Percentiles rank a stretch among this genome's conserved stretches.
Evolutionary conservation across 2,329 filamentous ascomycete species (phyloP).

Genomic region (Alternaria tenuissima): DNA sequence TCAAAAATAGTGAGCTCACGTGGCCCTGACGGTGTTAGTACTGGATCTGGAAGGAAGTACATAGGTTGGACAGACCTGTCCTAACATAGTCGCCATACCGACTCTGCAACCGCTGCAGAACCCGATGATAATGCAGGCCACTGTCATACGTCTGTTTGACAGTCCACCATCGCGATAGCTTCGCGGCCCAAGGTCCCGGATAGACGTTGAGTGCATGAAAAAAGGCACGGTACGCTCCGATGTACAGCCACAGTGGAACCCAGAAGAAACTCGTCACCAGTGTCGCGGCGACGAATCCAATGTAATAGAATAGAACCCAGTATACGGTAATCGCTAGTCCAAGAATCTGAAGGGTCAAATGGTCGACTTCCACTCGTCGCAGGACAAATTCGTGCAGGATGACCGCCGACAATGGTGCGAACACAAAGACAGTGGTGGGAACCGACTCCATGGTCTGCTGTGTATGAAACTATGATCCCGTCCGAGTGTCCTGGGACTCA

Average conservation of each 20-base stretch:
- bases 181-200: slow-evolving; percentile 32
- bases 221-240: slow-evolving; percentile 31
- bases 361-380: slow-evolving; percentile 27
- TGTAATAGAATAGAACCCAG: slow-evolving; percentile 18
- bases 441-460: slow-evolving; percentile 17
- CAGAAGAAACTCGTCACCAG: slow-evolving; percentile 24
- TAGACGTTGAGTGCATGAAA: slow-evolving; percentile 35
- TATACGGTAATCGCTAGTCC: slow-evolving; percentile 18
- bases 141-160: slow-evolving; percentile 28
- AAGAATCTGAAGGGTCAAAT: slow-evolving; percentile 24
- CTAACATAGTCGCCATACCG: slow-evolving; percentile 39
- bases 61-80: slow-evolving; percentile 22
- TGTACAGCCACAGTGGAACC: slow-evolving; percentile 29
- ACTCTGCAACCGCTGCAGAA: slow-evolving; percentile 29
- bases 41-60: not conserved
- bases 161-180: slow-evolving; percentile 35
- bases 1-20: slow-evolving; percentile 38
- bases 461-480: not conserved
- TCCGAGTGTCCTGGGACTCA: not conserved
- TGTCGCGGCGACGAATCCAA: slow-evolving; percentile 15
- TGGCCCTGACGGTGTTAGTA: slow-evolving; percentile 24
- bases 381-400: slow-evolving; percentile 26
- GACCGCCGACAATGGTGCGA: slow-evolving; percentile 20
- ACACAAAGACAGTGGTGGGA: slow-evolving; percentile 4
- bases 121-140: slow-evolving; percentile 25